phyloP scores from a whole-genome alignment of 805 yeast genomes.

The Kuraishia piskuri region DNA sequence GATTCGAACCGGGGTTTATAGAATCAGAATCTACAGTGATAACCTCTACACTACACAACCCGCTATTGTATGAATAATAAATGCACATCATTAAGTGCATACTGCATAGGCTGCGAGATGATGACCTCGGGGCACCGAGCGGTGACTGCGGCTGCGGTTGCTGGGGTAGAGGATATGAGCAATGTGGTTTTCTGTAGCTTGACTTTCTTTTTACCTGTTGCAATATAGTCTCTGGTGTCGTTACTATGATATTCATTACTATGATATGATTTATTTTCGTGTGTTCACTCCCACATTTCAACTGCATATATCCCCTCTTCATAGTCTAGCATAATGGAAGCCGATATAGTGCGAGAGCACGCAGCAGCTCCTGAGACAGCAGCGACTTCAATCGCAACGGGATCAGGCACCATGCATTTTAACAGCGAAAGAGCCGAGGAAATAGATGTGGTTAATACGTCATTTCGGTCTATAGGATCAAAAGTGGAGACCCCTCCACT shows the following conservation, averaged over 20 bases:
- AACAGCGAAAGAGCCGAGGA: not conserved
- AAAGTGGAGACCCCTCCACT: no score
- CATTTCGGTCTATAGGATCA: no score
- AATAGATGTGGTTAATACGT: no score
- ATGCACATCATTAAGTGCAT: not conserved
- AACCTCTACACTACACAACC: slow-evolving; percentile 8
- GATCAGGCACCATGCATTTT: no score
- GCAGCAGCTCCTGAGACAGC: not conserved
- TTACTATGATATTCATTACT: no score
- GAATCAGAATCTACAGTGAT: slow-evolving; percentile 11
- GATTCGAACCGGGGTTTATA: slow-evolving; percentile 12
- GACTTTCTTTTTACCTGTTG: no score
- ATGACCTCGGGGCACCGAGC: not conserved
- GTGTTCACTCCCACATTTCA: no score
- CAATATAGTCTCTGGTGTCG: no score
- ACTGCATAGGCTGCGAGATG: not conserved
- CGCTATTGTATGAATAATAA: not conserved
- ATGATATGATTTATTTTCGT: no score
- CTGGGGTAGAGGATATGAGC: no score
- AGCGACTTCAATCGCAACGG: not conserved
- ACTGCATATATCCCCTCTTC: not conserved
- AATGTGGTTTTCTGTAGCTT: no score
- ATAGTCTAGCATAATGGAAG: not conserved
- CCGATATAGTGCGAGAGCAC: not conserved
- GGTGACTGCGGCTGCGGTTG: not conserved